Evolutionary conservation across 2,329 filamentous ascomycete genomes (phyloP).

Genomic region (Calonectria hawksworthii): DNA sequence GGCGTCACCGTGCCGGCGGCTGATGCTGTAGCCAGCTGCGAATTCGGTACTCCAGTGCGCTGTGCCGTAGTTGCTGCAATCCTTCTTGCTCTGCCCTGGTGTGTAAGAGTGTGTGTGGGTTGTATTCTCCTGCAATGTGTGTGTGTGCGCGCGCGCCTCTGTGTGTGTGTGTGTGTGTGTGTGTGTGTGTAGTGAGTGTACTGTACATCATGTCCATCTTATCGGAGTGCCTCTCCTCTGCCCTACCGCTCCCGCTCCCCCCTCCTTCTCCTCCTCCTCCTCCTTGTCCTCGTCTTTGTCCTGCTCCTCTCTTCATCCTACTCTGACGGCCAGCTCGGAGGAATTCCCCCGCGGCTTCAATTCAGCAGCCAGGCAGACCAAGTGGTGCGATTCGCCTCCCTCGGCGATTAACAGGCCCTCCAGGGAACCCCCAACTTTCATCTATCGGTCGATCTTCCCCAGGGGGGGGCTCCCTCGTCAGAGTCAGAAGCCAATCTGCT

Average conservation of each 20-base stretch:
- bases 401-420: background rate
- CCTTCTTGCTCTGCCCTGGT: background rate
- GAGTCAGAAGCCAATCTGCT: conserved; percentile 44
- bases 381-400: background rate
- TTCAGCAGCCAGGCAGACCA: background rate
- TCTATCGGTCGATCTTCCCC: conserved; percentile 44
- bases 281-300: background rate
- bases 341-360: background rate
- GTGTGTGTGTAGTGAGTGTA: background rate
- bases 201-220: conserved; percentile 3
- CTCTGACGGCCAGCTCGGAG: background rate
- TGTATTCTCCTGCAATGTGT: background rate
- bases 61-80: conserved; percentile 27
- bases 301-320: background rate
- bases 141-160: background rate
- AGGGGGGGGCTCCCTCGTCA: conserved; percentile 37
- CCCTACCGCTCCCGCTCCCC: conserved; percentile 19
- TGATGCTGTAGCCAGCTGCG: conserved; percentile 26
- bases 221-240: conserved; percentile 15
- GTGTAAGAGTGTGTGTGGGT: background rate
- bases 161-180: background rate
- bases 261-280: too few species aligned
- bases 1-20: conserved; percentile 33
- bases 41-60: conserved; percentile 24
- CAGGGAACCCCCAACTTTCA: conserved; percentile 34